phyloP scores from a whole-genome alignment of 1,139 yeast species.

The Eremothecium cymbalariae region DNA sequence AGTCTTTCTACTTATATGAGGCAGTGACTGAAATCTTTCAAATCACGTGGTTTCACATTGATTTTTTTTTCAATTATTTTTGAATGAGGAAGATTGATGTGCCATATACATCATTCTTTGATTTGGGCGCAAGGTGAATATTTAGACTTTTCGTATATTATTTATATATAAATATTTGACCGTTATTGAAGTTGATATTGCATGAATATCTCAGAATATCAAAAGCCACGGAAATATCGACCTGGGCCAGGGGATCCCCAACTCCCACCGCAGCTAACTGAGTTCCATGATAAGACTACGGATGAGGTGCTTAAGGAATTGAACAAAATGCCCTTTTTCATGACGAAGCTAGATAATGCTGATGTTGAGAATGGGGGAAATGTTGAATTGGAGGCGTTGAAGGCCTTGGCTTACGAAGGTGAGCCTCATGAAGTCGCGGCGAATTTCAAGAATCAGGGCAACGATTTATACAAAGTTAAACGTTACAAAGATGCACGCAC shows the following conservation, averaged over 20 bases:
- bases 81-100: no score
- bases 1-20: no score
- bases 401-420: constrained; percentile 90
- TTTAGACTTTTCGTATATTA: no score
- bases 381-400: constrained; percentile 71
- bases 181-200: no score
- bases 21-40: no score
- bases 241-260: constrained; percentile 76
- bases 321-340: constrained; percentile 84
- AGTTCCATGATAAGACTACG: constrained; percentile 54
- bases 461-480: constrained; percentile 67
- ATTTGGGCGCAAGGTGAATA: no score
- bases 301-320: constrained; percentile 75
- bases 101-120: no score
- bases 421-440: constrained; percentile 88
- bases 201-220: no score
- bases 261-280: constrained; percentile 74
- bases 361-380: constrained; percentile 77
- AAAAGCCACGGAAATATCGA: constrained; percentile 43
- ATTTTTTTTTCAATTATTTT: no score
- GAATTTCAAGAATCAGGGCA: constrained; percentile 88
- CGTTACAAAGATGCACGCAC: constrained; percentile 69
- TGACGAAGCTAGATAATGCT: constrained; percentile 76
- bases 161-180: no score
- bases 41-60: no score